A percentile compares a stretch with the other conserved stretches of the same genome.
Evolutionary conservation across 2,329 filamentous ascomycete genomes (phyloP).

Genomic region (Nemania sp.): DNA sequence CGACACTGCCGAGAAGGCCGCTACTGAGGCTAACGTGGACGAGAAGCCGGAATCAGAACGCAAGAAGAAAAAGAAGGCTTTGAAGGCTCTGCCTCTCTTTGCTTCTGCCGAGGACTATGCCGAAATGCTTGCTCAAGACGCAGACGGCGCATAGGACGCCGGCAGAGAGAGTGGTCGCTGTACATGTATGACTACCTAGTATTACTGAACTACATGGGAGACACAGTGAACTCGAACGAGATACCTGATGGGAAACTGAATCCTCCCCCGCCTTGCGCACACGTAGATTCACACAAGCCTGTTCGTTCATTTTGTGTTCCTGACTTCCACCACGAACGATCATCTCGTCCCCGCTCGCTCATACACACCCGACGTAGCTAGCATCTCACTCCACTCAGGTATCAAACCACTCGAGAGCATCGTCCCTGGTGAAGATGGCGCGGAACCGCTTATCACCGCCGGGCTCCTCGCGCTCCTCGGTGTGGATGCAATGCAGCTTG

Average conservation of each 20-base stretch:
- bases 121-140: slow-evolving; percentile 75
- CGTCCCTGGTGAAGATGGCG: slow-evolving; percentile 52
- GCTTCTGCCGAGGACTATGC: slow-evolving; percentile 94
- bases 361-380: background rate
- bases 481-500: slow-evolving; percentile 54
- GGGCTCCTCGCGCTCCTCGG: slow-evolving; percentile 49
- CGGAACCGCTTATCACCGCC: slow-evolving; percentile 51
- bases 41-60: slow-evolving; percentile 45
- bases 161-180: background rate
- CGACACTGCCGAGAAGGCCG: slow-evolving; percentile 46
- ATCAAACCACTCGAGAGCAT: slow-evolving; percentile 59
- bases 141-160: slow-evolving; percentile 48
- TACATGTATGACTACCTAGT: slow-evolving; percentile 16
- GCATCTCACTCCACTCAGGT: slow-evolving; percentile 38
- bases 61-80: slow-evolving; percentile 75
- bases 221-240: slow-evolving; percentile 25
- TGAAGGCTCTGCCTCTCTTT: slow-evolving; percentile 90
- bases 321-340: background rate
- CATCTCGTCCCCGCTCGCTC: background rate
- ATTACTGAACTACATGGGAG: slow-evolving; percentile 4
- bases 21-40: slow-evolving; percentile 47
- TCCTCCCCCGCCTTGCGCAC: background rate
- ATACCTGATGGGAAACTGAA: slow-evolving; percentile 29
- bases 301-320: background rate
- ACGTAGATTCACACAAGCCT: background rate